Evolutionary conservation across 2,329 filamentous ascomycete species (phyloP).

Genomic region (Fusarium compactum): DNA sequence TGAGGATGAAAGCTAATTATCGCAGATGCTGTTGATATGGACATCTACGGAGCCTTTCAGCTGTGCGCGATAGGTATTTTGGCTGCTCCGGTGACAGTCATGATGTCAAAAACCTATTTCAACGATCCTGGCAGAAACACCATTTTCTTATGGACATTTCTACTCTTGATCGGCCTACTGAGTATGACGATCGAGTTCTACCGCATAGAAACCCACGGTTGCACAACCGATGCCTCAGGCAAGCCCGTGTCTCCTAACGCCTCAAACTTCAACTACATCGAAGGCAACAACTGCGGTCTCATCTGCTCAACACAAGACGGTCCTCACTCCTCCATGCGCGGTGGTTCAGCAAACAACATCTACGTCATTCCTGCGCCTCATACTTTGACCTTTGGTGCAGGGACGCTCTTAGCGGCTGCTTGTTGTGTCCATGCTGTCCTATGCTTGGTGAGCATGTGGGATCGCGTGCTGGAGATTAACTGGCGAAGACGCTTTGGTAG

Average conservation of each 20-base stretch:
- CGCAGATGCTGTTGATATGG: slow-evolving; percentile 73
- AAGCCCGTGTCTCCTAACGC: slow-evolving; percentile 52
- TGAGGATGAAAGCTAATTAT: accelerated
- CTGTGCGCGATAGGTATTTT: slow-evolving; percentile 74
- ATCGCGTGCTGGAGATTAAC: slow-evolving; percentile 72
- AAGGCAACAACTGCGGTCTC: slow-evolving; percentile 58
- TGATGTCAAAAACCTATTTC: slow-evolving; percentile 73
- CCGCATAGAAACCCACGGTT: slow-evolving; percentile 60
- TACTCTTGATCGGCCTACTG: slow-evolving; percentile 70
- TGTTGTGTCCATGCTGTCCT: slow-evolving; percentile 75
- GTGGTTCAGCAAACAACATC: slow-evolving; percentile 68
- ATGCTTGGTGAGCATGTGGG: slow-evolving; percentile 71
- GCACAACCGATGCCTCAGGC: slow-evolving; percentile 55
- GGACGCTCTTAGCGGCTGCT: slow-evolving; percentile 70
- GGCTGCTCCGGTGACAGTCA: slow-evolving; percentile 71
- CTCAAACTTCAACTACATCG: slow-evolving; percentile 59
- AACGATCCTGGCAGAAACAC: slow-evolving; percentile 71
- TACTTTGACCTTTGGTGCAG: slow-evolving; percentile 68
- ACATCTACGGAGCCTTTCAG: slow-evolving; percentile 76
- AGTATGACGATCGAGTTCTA: slow-evolving; percentile 75
- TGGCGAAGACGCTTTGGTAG: slow-evolving; percentile 61
- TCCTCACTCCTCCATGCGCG: slow-evolving; percentile 67
- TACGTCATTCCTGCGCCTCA: slow-evolving; percentile 71
- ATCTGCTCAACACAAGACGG: slow-evolving; percentile 59
- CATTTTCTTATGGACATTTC: slow-evolving; percentile 74